A percentile compares a stretch with the other conserved stretches of the same genome.
phyloP scores from a whole-genome alignment of 768 basidiomycete genomes.

The Sarcodon aspratus region DNA sequence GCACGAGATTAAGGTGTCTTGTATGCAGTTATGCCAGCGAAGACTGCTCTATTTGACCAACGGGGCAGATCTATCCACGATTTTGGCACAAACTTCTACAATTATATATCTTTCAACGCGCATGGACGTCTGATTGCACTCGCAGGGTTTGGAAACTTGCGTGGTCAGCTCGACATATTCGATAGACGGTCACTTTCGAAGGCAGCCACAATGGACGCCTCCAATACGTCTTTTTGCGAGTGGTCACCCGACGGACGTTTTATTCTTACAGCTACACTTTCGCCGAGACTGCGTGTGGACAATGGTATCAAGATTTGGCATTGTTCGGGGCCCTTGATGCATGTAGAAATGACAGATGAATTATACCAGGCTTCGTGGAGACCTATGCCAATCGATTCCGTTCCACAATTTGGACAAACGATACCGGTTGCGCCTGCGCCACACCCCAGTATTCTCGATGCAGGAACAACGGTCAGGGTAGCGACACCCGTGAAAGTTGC shows the following conservation, averaged over 20 bases:
- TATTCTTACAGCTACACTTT: slow-evolving; percentile 91
- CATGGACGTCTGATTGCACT: slow-evolving; percentile 82
- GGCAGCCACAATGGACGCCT: slow-evolving; percentile 70
- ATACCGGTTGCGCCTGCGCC: slow-evolving; percentile 65
- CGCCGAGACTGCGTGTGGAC: slow-evolving; percentile 90
- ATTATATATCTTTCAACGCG: slow-evolving; percentile 91
- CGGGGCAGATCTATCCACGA: slow-evolving; percentile 83
- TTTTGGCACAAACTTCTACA: slow-evolving; percentile 82
- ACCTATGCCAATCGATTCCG: slow-evolving; percentile 55
- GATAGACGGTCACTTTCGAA: slow-evolving; percentile 82
- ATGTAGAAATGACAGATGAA: slow-evolving; percentile 75
- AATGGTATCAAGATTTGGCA: slow-evolving; percentile 97
- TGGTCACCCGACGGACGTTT: slow-evolving; percentile 94
- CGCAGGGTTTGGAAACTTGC: slow-evolving; percentile 95
- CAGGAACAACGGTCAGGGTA: slow-evolving; percentile 37
- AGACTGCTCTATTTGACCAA: slow-evolving; percentile 84
- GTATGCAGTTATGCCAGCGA: slow-evolving; percentile 82
- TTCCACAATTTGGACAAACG: slow-evolving; percentile 51
- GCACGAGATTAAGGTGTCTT: slow-evolving; percentile 1
- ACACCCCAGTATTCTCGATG: slow-evolving; percentile 39
- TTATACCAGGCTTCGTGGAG: slow-evolving; percentile 86
- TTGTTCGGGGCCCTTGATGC: slow-evolving; percentile 78
- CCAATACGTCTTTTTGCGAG: slow-evolving; percentile 89
- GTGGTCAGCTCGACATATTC: slow-evolving; percentile 86
- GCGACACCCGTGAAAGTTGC: slow-evolving; percentile 52